These are phyloP conservation scores for Lactarius tabidus DNA, from an alignment of 768 basidiomycete species.

Conservation along the genomic window DNA sequence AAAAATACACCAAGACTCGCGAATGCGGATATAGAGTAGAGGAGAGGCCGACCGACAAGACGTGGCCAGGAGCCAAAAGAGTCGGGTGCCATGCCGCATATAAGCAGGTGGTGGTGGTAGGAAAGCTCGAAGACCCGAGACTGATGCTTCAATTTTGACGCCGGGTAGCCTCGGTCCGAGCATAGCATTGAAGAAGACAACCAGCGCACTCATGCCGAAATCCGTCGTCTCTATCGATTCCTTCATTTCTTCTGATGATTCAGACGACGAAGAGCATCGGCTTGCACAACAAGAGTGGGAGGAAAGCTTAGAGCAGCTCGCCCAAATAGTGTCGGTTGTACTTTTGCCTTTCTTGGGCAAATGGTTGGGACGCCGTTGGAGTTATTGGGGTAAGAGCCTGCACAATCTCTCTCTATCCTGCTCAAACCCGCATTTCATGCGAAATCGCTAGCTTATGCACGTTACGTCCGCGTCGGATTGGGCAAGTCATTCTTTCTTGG, in stretches of 20 bases:
- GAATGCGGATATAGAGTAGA: slow-evolving; percentile 77
- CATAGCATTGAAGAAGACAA: neutral
- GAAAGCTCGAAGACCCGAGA: slow-evolving; percentile 11
- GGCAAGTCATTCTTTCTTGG: slow-evolving; percentile 63
- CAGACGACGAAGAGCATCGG: slow-evolving; percentile 68
- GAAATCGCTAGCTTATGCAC: slow-evolving; percentile 53
- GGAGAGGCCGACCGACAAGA: slow-evolving; percentile 73
- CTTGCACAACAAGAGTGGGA: slow-evolving; percentile 91
- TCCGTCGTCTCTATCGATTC: slow-evolving; percentile 62
- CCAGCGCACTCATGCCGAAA: slow-evolving; percentile 45
- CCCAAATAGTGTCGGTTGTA: slow-evolving; percentile 74
- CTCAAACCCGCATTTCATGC: neutral
- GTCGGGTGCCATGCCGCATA: slow-evolving; percentile 53
- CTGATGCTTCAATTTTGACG: neutral
- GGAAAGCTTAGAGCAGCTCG: slow-evolving; percentile 81
- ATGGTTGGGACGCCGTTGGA: slow-evolving; percentile 82
- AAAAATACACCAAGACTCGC: slow-evolving; percentile 84
- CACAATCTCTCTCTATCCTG: neutral
- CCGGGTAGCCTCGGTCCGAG: slow-evolving; percentile 9
- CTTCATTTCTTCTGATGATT: slow-evolving; percentile 41
- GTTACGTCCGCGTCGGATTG: slow-evolving; percentile 64
- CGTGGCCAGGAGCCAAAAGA: slow-evolving; percentile 37
- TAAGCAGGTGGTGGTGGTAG: slow-evolving; percentile 22
- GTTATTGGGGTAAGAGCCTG: slow-evolving; percentile 68
- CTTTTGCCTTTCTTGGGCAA: slow-evolving; percentile 85